phyloP scores from a whole-genome alignment of 257 asterid genomes.

The Phtheirospermum japonicum region DNA sequence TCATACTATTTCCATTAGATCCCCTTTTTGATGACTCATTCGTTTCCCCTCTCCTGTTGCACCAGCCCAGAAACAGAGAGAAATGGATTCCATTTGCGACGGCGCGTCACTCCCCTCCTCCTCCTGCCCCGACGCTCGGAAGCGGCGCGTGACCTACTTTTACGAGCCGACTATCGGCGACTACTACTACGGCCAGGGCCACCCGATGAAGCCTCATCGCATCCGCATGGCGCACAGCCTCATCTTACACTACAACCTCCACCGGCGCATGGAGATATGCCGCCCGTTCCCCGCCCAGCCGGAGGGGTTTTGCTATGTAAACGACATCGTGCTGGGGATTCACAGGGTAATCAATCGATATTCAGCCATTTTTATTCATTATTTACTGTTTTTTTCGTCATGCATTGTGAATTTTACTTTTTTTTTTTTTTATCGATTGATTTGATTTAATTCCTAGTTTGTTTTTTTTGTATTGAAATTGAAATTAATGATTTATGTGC shows the following conservation, averaged over 20 bases:
- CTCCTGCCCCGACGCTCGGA: conserved; percentile 6
- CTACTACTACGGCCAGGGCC: conserved; percentile 9
- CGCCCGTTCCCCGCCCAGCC: neutral
- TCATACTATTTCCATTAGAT: neutral
- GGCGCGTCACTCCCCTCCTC: conserved; percentile 22
- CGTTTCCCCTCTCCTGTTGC: too few species aligned
- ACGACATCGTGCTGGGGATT: conserved; percentile 47
- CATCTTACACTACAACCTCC: neutral
- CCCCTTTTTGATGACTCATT: neutral
- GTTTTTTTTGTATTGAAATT: too few species aligned
- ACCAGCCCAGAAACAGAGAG: too few species aligned
- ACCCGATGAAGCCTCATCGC: conserved; percentile 5
- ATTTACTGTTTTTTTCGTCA: neutral
- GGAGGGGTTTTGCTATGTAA: conserved; percentile 41
- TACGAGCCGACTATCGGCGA: neutral
- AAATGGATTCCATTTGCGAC: conserved; percentile 6
- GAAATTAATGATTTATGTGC: too few species aligned
- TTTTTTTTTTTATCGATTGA: neutral
- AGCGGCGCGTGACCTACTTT: neutral
- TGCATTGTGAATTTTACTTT: neutral
- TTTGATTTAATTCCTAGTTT: too few species aligned
- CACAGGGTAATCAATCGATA: conserved; percentile 33
- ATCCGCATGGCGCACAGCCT: conserved; percentile 5
- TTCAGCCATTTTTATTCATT: too few species aligned
- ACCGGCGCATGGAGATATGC: neutral